phyloP scores from a whole-genome alignment of 2,329 filamentous ascomycete genomes.

The Thelonectria discophora region DNA sequence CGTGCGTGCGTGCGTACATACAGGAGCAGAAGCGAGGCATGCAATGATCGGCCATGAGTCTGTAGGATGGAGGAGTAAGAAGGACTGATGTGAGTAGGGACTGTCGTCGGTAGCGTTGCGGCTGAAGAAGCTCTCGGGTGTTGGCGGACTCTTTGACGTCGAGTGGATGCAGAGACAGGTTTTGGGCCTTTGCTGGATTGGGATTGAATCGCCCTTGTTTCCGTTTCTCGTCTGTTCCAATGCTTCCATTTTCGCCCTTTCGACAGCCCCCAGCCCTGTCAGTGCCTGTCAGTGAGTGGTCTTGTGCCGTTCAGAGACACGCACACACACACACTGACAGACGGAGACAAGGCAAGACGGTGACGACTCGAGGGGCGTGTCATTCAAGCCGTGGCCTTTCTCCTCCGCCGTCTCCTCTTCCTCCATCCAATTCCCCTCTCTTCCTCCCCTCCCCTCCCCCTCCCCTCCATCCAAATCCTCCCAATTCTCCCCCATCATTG shows the following conservation, averaged over 20 bases:
- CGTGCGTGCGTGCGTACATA: too few relatives aligned
- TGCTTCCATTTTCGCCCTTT: too few relatives aligned
- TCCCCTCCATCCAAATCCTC: too few relatives aligned
- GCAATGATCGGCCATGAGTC: too few relatives aligned
- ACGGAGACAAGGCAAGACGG: too few relatives aligned
- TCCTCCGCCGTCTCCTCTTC: neutral
- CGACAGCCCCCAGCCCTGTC: too few relatives aligned
- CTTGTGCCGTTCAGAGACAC: neutral
- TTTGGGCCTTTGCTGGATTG: neutral
- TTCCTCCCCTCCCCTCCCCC: neutral
- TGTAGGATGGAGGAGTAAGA: too few relatives aligned
- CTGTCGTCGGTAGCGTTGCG: neutral
- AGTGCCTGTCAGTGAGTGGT: neutral
- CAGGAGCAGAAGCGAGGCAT: too few relatives aligned
- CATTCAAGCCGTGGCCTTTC: neutral
- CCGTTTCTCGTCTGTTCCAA: neutral
- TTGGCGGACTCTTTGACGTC: constrained; percentile 10
- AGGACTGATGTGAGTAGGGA: too few relatives aligned
- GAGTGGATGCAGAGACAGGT: neutral
- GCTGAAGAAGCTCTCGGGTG: constrained; percentile 7
- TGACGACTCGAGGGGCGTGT: too few relatives aligned
- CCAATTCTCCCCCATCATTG: constrained; percentile 23
- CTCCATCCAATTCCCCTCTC: neutral
- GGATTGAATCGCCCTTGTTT: constrained; percentile 1
- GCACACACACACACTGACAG: too few relatives aligned